Conservation (phyloP, 2,329 filamentous ascomycete genomes). For the Fusarium lyarnte region DNA sequence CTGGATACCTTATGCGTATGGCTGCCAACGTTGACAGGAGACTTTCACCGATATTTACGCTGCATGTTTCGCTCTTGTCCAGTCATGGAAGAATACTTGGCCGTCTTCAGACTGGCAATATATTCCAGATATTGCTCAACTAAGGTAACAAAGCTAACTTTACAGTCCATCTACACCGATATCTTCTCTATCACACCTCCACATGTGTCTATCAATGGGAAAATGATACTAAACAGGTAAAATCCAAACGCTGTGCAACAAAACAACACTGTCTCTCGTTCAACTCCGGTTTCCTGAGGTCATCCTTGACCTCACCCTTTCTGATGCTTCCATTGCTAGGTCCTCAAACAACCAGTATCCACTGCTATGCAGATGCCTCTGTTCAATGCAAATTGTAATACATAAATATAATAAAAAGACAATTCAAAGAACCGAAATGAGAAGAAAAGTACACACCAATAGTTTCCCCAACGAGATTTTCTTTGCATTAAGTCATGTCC, state of each 20-base stretch:
- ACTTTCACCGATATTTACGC: constrained; percentile 6
- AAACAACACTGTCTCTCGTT: constrained; percentile 19
- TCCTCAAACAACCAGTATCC: constrained; percentile 10
- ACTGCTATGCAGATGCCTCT: constrained; percentile 31
- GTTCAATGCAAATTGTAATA: constrained; percentile 23
- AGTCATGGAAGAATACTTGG: constrained; percentile 9
- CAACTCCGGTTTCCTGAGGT: constrained; percentile 31
- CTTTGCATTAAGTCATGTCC: constrained; percentile 29
- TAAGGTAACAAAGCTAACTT: constrained; percentile 31
- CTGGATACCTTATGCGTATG: neutral
- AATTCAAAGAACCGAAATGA: constrained; percentile 33
- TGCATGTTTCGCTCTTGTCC: constrained; percentile 11
- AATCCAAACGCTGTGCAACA: constrained; percentile 19
- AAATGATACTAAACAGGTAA: constrained; percentile 9
- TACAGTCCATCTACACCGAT: constrained; percentile 30
- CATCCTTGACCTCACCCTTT: constrained; percentile 20
- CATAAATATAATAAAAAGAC: constrained; percentile 32
- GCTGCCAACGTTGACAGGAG: constrained; percentile 2
- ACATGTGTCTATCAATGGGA: constrained; percentile 25
- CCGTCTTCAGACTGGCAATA: constrained; percentile 6
- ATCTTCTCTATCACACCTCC: constrained; percentile 25
- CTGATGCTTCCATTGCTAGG: constrained; percentile 14
- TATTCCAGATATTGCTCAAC: constrained; percentile 9
- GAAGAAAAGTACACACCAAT: constrained; percentile 1
- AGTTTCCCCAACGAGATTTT: constrained; percentile 30